Evolutionary conservation across 1,139 yeast genomes (phyloP).

Genomic region (Zhuliangozyma parablackwelliae): DNA sequence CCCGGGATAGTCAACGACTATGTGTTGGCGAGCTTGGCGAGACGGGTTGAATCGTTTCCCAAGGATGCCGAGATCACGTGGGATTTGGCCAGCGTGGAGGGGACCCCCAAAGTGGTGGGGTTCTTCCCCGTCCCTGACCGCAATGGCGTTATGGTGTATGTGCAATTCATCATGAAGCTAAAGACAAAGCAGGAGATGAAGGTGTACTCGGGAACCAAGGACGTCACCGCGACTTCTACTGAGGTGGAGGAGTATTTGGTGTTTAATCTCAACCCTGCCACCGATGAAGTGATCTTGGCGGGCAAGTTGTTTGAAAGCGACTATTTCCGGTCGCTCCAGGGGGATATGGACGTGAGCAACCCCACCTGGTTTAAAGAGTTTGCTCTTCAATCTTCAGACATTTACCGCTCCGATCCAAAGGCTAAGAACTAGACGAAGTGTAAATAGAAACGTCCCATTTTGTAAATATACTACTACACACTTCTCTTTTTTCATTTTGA

Average conservation of each 20-base stretch:
- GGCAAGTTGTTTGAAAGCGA: constrained; percentile 80
- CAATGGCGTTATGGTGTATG: constrained; percentile 61
- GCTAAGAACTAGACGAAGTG: background rate
- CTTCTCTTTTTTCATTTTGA: too few species aligned
- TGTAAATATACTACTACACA: too few species aligned
- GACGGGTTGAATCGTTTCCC: constrained; percentile 47
- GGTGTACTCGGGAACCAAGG: constrained; percentile 39
- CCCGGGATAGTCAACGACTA: too few species aligned
- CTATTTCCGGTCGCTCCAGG: constrained; percentile 32
- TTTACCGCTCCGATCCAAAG: constrained; percentile 25
- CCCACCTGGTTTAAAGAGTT: constrained; percentile 23
- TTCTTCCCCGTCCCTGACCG: constrained; percentile 61
- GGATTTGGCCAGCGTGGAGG: constrained; percentile 69
- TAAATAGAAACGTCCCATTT: background rate
- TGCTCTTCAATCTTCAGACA: constrained; percentile 25
- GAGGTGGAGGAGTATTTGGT: constrained; percentile 64
- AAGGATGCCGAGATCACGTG: constrained; percentile 58
- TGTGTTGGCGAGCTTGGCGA: too few species aligned
- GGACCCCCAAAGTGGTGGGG: constrained; percentile 66
- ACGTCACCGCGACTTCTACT: constrained; percentile 45
- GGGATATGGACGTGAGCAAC: constrained; percentile 23
- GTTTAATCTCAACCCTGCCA: constrained; percentile 69
- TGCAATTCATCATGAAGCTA: constrained; percentile 75
- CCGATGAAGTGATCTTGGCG: constrained; percentile 61
- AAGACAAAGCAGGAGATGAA: constrained; percentile 69